These are phyloP conservation scores for Golubevia sp. DNA, from an alignment of 1,284 basidiomycete species.

Conservation along the genomic window DNA sequence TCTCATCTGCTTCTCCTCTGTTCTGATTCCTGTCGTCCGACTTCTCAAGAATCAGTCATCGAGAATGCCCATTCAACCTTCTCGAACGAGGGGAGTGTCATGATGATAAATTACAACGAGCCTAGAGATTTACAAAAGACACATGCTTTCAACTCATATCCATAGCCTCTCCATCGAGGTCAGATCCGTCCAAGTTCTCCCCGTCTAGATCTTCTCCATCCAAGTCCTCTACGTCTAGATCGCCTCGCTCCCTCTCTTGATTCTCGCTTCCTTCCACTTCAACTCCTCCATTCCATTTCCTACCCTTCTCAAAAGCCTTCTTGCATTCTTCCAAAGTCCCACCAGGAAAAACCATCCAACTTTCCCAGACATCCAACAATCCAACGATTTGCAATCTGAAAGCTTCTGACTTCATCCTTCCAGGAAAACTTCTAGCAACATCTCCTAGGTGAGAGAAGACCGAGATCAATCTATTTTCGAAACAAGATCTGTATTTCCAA, in stretches of 20 bases:
- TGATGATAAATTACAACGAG: too few relatives aligned
- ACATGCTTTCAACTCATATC: too few relatives aligned
- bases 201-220: too few relatives aligned
- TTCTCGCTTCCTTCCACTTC: background rate
- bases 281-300: background rate
- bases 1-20: too few relatives aligned
- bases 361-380: background rate
- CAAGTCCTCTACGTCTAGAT: background rate
- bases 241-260: background rate
- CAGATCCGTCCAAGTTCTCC: too few relatives aligned
- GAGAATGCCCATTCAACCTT: too few relatives aligned
- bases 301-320: background rate
- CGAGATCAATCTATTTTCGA: slow-evolving; percentile 25
- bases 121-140: too few relatives aligned
- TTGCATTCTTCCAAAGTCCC: background rate
- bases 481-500: slow-evolving; percentile 30
- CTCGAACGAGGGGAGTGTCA: too few relatives aligned
- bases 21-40: too few relatives aligned
- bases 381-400: slow-evolving; percentile 7
- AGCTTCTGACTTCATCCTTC: slow-evolving; percentile 39
- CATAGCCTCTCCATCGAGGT: too few relatives aligned
- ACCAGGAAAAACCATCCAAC: background rate
- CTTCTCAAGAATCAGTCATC: too few relatives aligned
- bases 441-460: slow-evolving; percentile 45
- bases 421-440: slow-evolving; percentile 24